Percentiles rank a stretch among this genome's conserved stretches.
Conservation (phyloP, 148 eudicot genomes). For the Salicornia ramosissima region DNA sequence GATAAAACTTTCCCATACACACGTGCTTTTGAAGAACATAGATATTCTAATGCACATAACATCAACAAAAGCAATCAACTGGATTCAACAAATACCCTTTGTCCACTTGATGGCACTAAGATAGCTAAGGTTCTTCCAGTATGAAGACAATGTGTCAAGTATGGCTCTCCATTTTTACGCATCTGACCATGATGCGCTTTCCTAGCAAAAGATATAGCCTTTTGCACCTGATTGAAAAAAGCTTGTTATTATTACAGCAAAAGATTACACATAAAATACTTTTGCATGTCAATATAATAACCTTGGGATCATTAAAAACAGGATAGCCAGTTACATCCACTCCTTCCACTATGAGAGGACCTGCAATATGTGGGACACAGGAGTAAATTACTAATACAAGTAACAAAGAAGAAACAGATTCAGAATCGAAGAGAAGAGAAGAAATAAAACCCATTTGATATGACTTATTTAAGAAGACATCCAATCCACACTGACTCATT, state of each 20-base stretch:
- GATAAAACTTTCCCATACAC: neutral
- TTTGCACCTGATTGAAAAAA: constrained; percentile 76
- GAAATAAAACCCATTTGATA: neutral
- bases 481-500: neutral
- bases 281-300: constrained; percentile 36
- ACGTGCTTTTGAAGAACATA: neutral
- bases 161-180: constrained; percentile 81
- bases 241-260: constrained; percentile 24
- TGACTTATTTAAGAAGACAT: neutral
- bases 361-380: constrained; percentile 32
- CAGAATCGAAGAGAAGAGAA: too few species aligned
- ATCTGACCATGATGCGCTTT: constrained; percentile 83
- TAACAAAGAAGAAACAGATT: neutral
- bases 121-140: constrained; percentile 76
- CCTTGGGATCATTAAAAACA: constrained; percentile 67
- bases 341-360: constrained; percentile 71
- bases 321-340: constrained; percentile 88
- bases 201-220: constrained; percentile 81
- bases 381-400: neutral
- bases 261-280: neutral
- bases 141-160: constrained; percentile 81
- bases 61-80: neutral
- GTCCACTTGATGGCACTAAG: constrained; percentile 70
- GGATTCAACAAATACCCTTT: constrained; percentile 40
- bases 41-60: neutral